Evolutionary conservation across 2,329 filamentous ascomycete species (phyloP).

Genomic region (Penicillium sp.): DNA sequence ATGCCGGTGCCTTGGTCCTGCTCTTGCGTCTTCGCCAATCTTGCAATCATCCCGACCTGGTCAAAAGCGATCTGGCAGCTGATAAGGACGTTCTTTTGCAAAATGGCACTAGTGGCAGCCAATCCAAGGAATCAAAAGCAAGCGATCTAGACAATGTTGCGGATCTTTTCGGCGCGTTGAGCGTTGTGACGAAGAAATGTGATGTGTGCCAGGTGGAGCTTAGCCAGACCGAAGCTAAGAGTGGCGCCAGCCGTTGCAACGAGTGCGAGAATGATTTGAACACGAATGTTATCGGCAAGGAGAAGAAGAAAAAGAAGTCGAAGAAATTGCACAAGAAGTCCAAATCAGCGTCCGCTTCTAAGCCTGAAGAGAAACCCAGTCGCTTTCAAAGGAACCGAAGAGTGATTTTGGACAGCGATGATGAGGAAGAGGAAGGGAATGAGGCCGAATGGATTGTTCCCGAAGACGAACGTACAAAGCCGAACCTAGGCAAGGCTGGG

Average conservation of each 20-base stretch:
- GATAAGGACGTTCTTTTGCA: constrained; percentile 79
- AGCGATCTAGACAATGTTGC: constrained; percentile 75
- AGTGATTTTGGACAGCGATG: constrained; percentile 50
- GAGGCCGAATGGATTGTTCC: constrained; percentile 76
- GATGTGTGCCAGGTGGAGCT: constrained; percentile 74
- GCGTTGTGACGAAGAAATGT: constrained; percentile 69
- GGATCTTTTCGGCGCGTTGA: constrained; percentile 78
- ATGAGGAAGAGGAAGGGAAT: constrained; percentile 56
- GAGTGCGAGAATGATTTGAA: constrained; percentile 71
- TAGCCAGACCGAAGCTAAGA: constrained; percentile 49
- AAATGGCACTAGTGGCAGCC: constrained; percentile 48
- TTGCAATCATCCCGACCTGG: constrained; percentile 87
- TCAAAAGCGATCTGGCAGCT: constrained; percentile 75
- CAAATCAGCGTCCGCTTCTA: constrained; percentile 24
- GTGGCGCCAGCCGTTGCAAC: constrained; percentile 56
- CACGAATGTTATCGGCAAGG: constrained; percentile 45
- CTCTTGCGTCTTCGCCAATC: constrained; percentile 86
- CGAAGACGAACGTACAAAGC: constrained; percentile 55
- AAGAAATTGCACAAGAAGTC: constrained; percentile 41
- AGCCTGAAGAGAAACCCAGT: constrained; percentile 15
- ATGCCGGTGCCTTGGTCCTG: constrained; percentile 87
- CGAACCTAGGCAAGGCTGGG: constrained; percentile 69
- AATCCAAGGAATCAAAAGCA: constrained; percentile 47
- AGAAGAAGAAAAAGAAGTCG: constrained; percentile 45
- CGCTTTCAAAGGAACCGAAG: constrained; percentile 38